phyloP scores from a whole-genome alignment of 179 eudicot genomes.

The Sideroxylon spinosum region DNA sequence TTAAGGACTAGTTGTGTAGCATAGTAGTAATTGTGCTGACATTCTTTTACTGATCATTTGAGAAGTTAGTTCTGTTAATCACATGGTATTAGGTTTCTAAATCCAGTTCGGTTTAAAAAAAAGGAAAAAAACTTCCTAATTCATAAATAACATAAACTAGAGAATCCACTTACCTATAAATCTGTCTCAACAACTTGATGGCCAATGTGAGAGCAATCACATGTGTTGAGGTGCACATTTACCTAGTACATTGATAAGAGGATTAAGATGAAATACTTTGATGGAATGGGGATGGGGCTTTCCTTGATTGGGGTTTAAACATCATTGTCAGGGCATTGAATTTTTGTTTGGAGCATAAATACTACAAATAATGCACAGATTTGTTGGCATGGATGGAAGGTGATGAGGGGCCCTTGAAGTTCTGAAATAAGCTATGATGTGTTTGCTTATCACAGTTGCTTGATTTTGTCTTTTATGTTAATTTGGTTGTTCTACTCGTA shows the following conservation, averaged over 20 bases:
- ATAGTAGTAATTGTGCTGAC: not conserved
- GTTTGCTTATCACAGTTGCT: not conserved
- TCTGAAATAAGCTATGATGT: conserved; percentile 4
- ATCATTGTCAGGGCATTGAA: conserved; percentile 1
- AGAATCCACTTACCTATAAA: not conserved
- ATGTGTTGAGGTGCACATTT: not conserved
- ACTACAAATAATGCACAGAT: not conserved
- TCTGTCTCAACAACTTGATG: not conserved
- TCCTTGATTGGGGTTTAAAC: not conserved
- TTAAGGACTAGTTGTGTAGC: not conserved
- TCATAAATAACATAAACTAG: not conserved
- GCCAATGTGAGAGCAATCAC: not conserved
- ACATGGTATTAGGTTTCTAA: not conserved
- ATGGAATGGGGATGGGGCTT: not conserved
- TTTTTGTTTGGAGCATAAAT: not conserved
- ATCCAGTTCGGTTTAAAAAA: not conserved
- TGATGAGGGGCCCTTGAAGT: not conserved
- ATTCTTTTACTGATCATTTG: not conserved
- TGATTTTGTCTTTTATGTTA: not conserved
- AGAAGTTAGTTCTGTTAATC: not conserved
- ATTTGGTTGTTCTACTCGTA: not conserved
- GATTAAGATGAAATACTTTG: not conserved
- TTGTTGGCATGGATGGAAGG: not conserved
- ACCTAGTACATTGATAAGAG: not conserved
- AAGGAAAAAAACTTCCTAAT: no score